Percentiles rank a stretch among this genome's conserved stretches.
Conservation (phyloP, 192 early-diverging fungal species). For the Neocallimastix lanati region DNA sequence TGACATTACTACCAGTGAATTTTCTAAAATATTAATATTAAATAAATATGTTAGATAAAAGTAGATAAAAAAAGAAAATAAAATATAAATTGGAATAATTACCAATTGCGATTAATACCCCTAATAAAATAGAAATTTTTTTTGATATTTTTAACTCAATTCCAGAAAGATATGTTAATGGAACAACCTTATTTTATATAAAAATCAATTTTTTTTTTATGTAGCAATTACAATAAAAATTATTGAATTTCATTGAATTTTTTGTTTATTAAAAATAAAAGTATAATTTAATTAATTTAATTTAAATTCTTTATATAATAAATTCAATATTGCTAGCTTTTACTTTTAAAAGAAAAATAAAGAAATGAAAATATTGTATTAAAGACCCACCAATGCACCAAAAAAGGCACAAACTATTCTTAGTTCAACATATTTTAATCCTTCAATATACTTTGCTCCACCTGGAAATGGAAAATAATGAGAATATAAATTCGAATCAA, state of each 20-base stretch:
- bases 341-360: no score
- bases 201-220: no score
- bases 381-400: neutral
- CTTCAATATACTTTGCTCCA: neutral
- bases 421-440: neutral
- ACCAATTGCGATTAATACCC: neutral
- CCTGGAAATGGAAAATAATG: neutral
- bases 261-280: no score
- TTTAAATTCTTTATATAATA: no score
- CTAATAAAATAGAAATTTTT: neutral
- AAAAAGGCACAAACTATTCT: neutral
- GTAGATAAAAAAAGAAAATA: no score
- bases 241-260: no score
- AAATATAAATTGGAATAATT: neutral
- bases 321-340: no score
- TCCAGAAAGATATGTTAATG: neutral
- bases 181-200: no score
- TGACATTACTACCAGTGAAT: neutral
- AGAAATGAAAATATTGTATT: no score
- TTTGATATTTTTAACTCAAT: neutral
- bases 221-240: no score
- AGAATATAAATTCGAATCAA: neutral
- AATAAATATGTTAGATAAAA: no score
- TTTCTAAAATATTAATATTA: neutral
- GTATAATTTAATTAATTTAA: no score